phyloP scores from a whole-genome alignment of 202 grass and related monocot genomes.

The Carex arenaria region DNA sequence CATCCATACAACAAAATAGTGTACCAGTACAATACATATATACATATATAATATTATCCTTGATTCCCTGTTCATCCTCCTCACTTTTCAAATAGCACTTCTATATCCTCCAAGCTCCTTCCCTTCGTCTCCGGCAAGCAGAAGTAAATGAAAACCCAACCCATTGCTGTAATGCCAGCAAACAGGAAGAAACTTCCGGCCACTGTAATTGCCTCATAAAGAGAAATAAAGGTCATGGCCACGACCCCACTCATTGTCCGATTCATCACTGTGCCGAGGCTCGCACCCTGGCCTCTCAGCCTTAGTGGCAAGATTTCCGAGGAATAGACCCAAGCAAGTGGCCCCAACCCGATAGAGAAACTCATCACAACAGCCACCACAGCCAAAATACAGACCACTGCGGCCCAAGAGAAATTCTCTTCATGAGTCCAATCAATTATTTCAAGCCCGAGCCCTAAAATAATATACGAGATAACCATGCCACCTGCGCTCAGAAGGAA shows the following conservation, averaged over 20 bases:
- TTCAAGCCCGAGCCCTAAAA: constrained; percentile 32
- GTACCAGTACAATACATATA: not conserved
- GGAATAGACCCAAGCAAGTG: constrained; percentile 83
- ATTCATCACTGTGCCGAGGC: constrained; percentile 65
- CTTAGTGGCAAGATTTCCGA: constrained; percentile 80
- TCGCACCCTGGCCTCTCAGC: constrained; percentile 71
- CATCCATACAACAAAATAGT: not conserved
- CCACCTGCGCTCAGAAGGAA: constrained; percentile 61
- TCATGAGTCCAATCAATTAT: constrained; percentile 33
- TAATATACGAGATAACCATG: constrained; percentile 53
- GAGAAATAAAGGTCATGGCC: constrained; percentile 81
- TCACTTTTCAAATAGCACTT: constrained; percentile 62
- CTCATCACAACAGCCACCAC: constrained; percentile 51
- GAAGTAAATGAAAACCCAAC: constrained; percentile 63
- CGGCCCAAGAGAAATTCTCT: constrained; percentile 30
- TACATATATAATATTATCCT: not conserved
- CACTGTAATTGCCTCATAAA: constrained; percentile 61
- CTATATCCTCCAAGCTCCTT: constrained; percentile 74
- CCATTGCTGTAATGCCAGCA: constrained; percentile 31
- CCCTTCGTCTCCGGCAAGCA: constrained; percentile 79
- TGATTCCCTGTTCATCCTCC: not conserved
- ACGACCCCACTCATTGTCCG: constrained; percentile 42
- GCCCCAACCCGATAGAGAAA: constrained; percentile 76
- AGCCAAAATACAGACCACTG: constrained; percentile 21
- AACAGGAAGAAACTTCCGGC: constrained; percentile 75